phyloP scores from a whole-genome alignment of 352 stramenopile species.

The Halophytophthora batemanensis region DNA sequence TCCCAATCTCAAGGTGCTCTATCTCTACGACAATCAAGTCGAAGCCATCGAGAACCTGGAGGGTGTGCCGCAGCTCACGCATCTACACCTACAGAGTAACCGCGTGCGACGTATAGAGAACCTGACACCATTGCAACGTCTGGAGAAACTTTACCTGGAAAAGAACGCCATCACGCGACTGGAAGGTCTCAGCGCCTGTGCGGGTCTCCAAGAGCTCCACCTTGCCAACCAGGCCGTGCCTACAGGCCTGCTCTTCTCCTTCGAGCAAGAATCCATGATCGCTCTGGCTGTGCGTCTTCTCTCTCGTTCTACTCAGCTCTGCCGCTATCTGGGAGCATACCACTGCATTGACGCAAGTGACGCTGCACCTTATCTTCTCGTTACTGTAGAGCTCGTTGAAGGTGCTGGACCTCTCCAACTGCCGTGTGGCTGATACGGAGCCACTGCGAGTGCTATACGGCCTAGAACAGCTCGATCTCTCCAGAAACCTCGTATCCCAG shows the following conservation, averaged over 20 bases:
- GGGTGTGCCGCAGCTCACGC: constrained; percentile 47
- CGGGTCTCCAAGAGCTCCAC: constrained; percentile 56
- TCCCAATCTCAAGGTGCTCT: constrained; percentile 67
- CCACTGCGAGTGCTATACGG: constrained; percentile 29
- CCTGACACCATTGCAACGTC: constrained; percentile 27
- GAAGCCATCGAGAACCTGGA: constrained; percentile 52
- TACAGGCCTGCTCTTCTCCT: constrained; percentile 29
- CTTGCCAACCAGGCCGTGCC: constrained; percentile 57
- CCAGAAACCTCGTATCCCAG: constrained; percentile 55
- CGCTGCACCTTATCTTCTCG: neutral
- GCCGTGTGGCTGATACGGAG: constrained; percentile 27
- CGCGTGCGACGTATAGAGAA: constrained; percentile 49
- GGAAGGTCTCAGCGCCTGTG: constrained; percentile 35
- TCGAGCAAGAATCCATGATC: constrained; percentile 41
- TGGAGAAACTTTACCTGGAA: constrained; percentile 78
- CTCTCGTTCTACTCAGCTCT: too few relatives aligned
- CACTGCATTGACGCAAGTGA: neutral
- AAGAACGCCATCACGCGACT: constrained; percentile 59
- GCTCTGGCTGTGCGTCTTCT: constrained; percentile 32
- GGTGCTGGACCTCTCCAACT: constrained; percentile 65
- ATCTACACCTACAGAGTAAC: constrained; percentile 77
- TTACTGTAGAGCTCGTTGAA: constrained; percentile 42
- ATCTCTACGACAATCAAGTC: constrained; percentile 80
- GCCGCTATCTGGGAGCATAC: neutral
- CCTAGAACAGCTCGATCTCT: constrained; percentile 64